A percentile compares a stretch with the other conserved stretches of the same genome.
phyloP scores from a whole-genome alignment of 2,329 filamentous ascomycete genomes.

The Daldinia sp. region DNA sequence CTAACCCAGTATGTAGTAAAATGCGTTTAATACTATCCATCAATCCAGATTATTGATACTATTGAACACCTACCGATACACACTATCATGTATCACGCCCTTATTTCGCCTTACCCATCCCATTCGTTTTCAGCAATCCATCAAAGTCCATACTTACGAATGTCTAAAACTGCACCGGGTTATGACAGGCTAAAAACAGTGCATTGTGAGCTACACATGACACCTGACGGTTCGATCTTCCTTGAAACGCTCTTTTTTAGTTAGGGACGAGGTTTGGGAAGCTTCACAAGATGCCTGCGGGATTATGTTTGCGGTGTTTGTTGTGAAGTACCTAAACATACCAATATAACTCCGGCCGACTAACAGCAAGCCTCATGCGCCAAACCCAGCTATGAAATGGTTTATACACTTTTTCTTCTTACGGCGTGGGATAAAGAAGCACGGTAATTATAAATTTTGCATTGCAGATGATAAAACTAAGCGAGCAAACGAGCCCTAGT shows the following conservation, averaged over 20 bases:
- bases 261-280: background rate
- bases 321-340: background rate
- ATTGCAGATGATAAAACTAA: background rate
- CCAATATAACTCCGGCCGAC: background rate
- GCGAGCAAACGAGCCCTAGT: conserved; percentile 19
- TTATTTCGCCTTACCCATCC: background rate
- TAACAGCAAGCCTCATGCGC: background rate
- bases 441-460: background rate
- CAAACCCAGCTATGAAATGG: background rate
- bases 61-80: background rate
- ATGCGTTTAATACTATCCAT: no score
- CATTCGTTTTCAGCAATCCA: conserved; percentile 1
- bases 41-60: no score
- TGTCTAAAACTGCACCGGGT: background rate
- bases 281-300: background rate
- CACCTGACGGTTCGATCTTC: background rate
- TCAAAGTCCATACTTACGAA: background rate
- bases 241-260: background rate
- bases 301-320: background rate
- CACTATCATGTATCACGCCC: background rate
- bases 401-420: background rate
- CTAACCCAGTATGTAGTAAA: no score
- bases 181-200: background rate
- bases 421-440: conserved; percentile 9
- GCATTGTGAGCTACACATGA: background rate